These are phyloP conservation scores for Leishmania tarentolae DNA, from an alignment of 208 protist species.

Conservation along the genomic window DNA sequence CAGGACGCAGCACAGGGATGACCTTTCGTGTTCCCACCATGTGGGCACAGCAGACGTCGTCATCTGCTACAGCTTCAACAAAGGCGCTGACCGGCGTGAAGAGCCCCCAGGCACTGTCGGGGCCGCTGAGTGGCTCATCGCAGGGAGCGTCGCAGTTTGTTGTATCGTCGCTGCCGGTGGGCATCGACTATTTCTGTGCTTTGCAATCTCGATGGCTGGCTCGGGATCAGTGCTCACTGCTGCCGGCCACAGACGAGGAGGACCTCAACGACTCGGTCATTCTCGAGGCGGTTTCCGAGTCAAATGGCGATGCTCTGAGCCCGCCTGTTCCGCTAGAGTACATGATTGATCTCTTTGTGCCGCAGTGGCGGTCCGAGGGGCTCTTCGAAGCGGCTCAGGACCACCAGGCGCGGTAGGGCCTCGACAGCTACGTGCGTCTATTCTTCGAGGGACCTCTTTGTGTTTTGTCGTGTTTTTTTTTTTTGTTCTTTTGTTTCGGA, in stretches of 20 bases:
- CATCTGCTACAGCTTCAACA: not conserved
- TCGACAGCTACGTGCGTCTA: too few species aligned
- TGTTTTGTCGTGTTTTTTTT: not conserved
- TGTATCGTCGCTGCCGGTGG: constrained; percentile 43
- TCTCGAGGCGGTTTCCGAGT: constrained; percentile 41
- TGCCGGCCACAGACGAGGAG: constrained; percentile 34
- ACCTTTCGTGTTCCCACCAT: constrained; percentile 26
- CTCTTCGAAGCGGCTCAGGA: constrained; percentile 48
- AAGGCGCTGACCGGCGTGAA: not conserved
- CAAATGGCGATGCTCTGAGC: constrained; percentile 32
- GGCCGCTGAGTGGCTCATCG: not conserved
- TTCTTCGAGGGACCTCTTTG: not conserved
- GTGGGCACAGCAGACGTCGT: constrained; percentile 8
- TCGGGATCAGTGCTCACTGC: constrained; percentile 20
- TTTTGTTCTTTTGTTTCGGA: not conserved
- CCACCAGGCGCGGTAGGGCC: constrained; percentile 1
- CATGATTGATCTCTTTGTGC: constrained; percentile 71
- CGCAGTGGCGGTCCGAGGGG: constrained; percentile 69
- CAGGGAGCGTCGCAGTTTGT: not conserved
- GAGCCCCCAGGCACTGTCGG: constrained; percentile 1
- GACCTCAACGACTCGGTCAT: constrained; percentile 53
- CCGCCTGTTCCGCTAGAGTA: constrained; percentile 67
- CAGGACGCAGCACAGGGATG: constrained; percentile 44
- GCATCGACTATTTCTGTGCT: constrained; percentile 52
- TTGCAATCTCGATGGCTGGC: constrained; percentile 48